Conservation (phyloP, 495 filamentous ascomycete genomes). For the Lindgomyces ingoldianus region DNA sequence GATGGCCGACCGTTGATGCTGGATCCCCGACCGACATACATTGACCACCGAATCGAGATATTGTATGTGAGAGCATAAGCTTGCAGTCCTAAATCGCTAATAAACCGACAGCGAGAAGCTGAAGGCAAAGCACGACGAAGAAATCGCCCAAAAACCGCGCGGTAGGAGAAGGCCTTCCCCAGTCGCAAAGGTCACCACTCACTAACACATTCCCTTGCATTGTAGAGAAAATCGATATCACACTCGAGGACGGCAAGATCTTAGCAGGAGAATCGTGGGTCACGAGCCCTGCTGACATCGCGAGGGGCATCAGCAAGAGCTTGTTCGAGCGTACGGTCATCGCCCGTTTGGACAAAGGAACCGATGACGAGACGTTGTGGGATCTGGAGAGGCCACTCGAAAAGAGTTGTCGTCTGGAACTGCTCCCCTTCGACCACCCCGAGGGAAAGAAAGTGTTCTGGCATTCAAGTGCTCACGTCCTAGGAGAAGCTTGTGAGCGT, state of each 20-base stretch:
- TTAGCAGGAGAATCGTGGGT: conserved; percentile 69
- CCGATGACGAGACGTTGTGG: conserved; percentile 60
- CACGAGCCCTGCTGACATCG: conserved; percentile 68
- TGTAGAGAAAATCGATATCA: conserved; percentile 62
- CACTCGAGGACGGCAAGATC: conserved; percentile 62
- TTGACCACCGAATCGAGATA: conserved; percentile 77
- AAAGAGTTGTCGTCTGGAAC: conserved; percentile 70
- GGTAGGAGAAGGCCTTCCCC: conserved; percentile 31
- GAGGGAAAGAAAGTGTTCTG: conserved; percentile 84
- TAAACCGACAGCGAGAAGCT: conserved; percentile 59
- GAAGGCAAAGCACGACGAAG: conserved; percentile 77
- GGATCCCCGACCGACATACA: conserved; percentile 70
- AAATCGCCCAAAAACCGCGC: conserved; percentile 63
- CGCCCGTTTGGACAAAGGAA: conserved; percentile 72
- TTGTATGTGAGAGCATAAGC: conserved; percentile 50
- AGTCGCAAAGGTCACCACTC: not conserved
- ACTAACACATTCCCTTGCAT: not conserved
- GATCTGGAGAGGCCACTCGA: conserved; percentile 90
- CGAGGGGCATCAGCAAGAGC: conserved; percentile 66
- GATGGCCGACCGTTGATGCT: conserved; percentile 57
- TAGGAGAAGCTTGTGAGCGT: conserved; percentile 90
- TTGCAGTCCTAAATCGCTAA: not conserved
- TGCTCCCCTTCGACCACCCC: conserved; percentile 80
- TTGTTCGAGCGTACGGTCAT: conserved; percentile 76
- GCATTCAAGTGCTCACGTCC: conserved; percentile 89